Conservation (phyloP, 208 protist species). For the Leishmania braziliensis region DNA sequence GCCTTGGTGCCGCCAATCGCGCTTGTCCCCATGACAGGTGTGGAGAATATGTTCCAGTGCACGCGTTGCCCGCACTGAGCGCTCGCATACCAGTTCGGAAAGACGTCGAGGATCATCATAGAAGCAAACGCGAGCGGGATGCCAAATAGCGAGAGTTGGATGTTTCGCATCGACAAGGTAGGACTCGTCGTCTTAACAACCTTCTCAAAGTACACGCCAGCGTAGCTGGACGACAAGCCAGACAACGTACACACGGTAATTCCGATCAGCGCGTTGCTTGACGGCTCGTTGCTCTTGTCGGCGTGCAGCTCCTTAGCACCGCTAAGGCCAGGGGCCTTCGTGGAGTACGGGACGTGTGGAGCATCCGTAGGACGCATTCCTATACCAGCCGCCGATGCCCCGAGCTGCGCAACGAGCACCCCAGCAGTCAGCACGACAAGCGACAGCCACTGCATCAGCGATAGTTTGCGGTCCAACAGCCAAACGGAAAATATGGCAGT, state of each 20-base stretch:
- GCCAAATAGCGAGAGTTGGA: slow-evolving; percentile 80
- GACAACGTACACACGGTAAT: slow-evolving; percentile 60
- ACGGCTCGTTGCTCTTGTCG: slow-evolving; percentile 8
- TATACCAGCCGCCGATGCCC: not conserved
- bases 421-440: slow-evolving; percentile 62
- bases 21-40: not conserved
- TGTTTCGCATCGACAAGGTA: slow-evolving; percentile 77
- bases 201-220: slow-evolving; percentile 86
- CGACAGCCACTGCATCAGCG: slow-evolving; percentile 65
- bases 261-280: slow-evolving; percentile 42
- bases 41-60: slow-evolving; percentile 42
- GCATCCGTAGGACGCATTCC: not conserved
- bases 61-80: slow-evolving; percentile 23
- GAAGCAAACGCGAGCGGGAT: slow-evolving; percentile 65
- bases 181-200: slow-evolving; percentile 74
- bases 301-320: slow-evolving; percentile 1
- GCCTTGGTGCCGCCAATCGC: not conserved
- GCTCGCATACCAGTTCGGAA: slow-evolving; percentile 39
- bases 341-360: not conserved
- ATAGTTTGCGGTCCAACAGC: slow-evolving; percentile 60
- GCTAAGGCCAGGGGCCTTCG: not conserved
- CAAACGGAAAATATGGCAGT: slow-evolving; percentile 75
- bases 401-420: slow-evolving; percentile 57
- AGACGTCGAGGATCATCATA: slow-evolving; percentile 65
- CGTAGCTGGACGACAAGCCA: slow-evolving; percentile 76